Evolutionary conservation across 257 asterid species (phyloP), one percentile per base, ranked within the genome.

Genomic region (Galeopsis tetrahit): DNA sequence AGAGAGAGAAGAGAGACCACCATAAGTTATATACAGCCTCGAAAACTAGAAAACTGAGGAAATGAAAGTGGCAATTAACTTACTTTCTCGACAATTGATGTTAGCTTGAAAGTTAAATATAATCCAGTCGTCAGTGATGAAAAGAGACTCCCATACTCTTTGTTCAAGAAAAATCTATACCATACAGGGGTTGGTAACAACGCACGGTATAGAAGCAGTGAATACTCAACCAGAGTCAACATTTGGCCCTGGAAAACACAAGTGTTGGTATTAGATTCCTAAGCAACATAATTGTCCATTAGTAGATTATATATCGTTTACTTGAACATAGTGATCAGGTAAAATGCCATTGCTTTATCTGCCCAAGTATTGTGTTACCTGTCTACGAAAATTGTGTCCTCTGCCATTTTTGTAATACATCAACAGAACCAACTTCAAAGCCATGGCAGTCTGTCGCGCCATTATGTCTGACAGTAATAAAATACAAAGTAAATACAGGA

Each of bases 161-260:
- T 90, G 96, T 90, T 93, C 81, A 90, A 79, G 85, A 92, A 92
- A 86, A 92, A 92, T 76, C 92, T 85, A 78, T 90, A 92, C 98
- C 98, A 92, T 55, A 92, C 97, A 73, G 98, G 96, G 78, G 97
- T 66, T 42, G 98, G 96, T 74, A 92, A 85, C 81, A 92, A 73
- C 48, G 97, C 96, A 80, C 98, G 96, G 86, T 90, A 93, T 39
- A 93, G 82, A 80, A 93, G 87, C 83, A 93, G 80, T 8, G 88
- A 64, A 78, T 93, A 90, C 78, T 93, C 98, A 59, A 93, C 91
- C 74, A 90, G 84, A 79, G 98, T 92, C 75, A 92, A 83, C 88
- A 92, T 83, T 82, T 90, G 98, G 61, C 95, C 98, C 98, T 92
- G 81, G 75, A 84, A 63, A 36, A 78, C 68, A 49, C 65, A 66